A percentile compares a stretch with the other conserved stretches of the same genome.
phyloP scores from a whole-genome alignment of 805 yeast species.

The Hemisphaericaspora nanyangensis region DNA sequence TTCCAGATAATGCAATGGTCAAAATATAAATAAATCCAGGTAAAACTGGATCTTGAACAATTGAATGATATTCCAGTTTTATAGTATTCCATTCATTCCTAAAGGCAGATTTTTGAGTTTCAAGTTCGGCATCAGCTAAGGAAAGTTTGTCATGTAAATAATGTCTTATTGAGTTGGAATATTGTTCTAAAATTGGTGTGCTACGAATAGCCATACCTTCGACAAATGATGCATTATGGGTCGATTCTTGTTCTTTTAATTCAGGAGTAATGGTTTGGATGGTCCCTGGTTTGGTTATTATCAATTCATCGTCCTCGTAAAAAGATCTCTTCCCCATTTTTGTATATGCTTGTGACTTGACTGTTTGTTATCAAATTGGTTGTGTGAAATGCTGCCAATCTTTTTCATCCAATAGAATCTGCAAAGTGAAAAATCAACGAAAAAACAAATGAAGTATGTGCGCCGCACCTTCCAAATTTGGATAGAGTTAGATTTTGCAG shows the following conservation, averaged over 20 bases:
- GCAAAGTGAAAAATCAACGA: background rate
- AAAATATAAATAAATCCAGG: constrained; percentile 54
- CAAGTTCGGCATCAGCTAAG: constrained; percentile 39
- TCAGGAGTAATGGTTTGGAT: constrained; percentile 32
- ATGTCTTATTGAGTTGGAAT: constrained; percentile 36
- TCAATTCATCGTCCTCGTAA: constrained; percentile 50
- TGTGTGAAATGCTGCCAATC: background rate
- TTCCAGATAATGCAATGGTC: constrained; percentile 54
- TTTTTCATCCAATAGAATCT: constrained; percentile 6
- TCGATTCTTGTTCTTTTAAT: constrained; percentile 35
- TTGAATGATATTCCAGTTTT: constrained; percentile 23
- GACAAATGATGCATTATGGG: constrained; percentile 36
- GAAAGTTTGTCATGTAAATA: constrained; percentile 36
- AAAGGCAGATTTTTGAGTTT: constrained; percentile 45
- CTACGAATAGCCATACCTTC: constrained; percentile 55
- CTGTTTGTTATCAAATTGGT: background rate
- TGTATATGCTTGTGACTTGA: background rate
- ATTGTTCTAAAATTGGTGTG: constrained; percentile 44
- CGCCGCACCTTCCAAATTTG: background rate
- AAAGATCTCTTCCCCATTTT: constrained; percentile 37
- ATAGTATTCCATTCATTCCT: constrained; percentile 38
- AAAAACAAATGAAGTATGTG: background rate
- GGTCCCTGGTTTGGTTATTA: constrained; percentile 47
- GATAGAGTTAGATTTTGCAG: too few relatives aligned
- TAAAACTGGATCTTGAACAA: constrained; percentile 50